These are phyloP conservation scores for Coleophoma cylindrospora DNA, from an alignment of 2,329 filamentous ascomycete genomes.

Conservation along the genomic window DNA sequence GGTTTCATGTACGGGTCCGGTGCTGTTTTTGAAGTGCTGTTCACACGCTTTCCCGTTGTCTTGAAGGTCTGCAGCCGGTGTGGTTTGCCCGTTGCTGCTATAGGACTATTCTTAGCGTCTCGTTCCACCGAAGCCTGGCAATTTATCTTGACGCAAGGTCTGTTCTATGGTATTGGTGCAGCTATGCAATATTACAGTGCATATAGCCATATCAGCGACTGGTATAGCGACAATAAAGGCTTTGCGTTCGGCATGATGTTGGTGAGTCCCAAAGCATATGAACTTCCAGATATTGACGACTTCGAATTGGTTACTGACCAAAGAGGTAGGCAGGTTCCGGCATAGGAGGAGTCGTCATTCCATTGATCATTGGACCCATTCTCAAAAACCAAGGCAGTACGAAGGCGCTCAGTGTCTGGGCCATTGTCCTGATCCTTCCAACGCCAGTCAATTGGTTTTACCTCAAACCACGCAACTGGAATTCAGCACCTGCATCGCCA, in stretches of 20 bases:
- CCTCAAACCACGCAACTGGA: conserved; percentile 12
- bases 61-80: conserved; percentile 2
- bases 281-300: background rate
- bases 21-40: background rate
- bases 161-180: conserved; percentile 34
- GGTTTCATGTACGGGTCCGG: conserved; percentile 6
- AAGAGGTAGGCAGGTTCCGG: conserved; percentile 13
- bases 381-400: conserved; percentile 34
- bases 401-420: conserved; percentile 32
- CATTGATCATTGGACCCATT: conserved; percentile 30
- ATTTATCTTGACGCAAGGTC: conserved; percentile 36
- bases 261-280: conserved; percentile 10
- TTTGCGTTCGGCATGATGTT: conserved; percentile 43
- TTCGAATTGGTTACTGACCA: background rate
- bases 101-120: conserved; percentile 30
- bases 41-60: conserved; percentile 19
- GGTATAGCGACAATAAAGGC: conserved; percentile 37
- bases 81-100: conserved; percentile 29
- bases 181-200: conserved; percentile 30
- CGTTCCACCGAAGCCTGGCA: conserved; percentile 33
- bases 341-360: conserved; percentile 10
- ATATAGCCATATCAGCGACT: conserved; percentile 35
- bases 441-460: conserved; percentile 24
- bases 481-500: background rate
- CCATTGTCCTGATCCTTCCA: conserved; percentile 30